These are phyloP conservation scores for Blastocystis hominis DNA, from an alignment of 352 stramenopile genomes.

Conservation along the genomic window DNA sequence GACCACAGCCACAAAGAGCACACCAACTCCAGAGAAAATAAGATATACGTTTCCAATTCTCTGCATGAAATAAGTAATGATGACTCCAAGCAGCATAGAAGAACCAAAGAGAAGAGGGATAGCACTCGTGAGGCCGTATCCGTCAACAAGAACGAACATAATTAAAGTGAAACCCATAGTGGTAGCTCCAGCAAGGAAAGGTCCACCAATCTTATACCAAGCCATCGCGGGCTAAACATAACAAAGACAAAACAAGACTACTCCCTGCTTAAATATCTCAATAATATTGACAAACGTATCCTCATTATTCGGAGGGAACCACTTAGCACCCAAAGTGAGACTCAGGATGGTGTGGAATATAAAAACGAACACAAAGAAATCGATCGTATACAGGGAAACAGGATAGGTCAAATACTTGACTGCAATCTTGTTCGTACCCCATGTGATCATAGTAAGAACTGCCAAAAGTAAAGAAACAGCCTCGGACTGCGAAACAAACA, in stretches of 20 bases:
- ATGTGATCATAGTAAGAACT: slow-evolving; percentile 53
- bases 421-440: slow-evolving; percentile 57
- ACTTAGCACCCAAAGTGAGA: slow-evolving; percentile 37
- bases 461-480: slow-evolving; percentile 44
- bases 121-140: slow-evolving; percentile 28
- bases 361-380: slow-evolving; percentile 51
- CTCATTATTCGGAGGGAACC: background rate
- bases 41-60: background rate
- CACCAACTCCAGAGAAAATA: slow-evolving; percentile 19
- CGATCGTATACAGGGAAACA: slow-evolving; percentile 51
- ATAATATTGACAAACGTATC: slow-evolving; percentile 28
- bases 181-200: slow-evolving; percentile 32
- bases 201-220: slow-evolving; percentile 31
- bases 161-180: slow-evolving; percentile 46
- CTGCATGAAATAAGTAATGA: slow-evolving; percentile 53
- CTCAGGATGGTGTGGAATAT: slow-evolving; percentile 46
- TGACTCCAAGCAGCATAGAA: slow-evolving; percentile 51
- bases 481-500: slow-evolving; percentile 51
- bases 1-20: slow-evolving; percentile 51
- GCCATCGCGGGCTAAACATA: background rate
- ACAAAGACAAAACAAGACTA: background rate
- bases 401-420: slow-evolving; percentile 55
- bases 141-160: slow-evolving; percentile 57
- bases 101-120: slow-evolving; percentile 56
- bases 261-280: slow-evolving; percentile 12